These are phyloP conservation scores for Colletotrichum aenigma DNA, from an alignment of 2,329 filamentous ascomycete species.

Conservation along the genomic window DNA sequence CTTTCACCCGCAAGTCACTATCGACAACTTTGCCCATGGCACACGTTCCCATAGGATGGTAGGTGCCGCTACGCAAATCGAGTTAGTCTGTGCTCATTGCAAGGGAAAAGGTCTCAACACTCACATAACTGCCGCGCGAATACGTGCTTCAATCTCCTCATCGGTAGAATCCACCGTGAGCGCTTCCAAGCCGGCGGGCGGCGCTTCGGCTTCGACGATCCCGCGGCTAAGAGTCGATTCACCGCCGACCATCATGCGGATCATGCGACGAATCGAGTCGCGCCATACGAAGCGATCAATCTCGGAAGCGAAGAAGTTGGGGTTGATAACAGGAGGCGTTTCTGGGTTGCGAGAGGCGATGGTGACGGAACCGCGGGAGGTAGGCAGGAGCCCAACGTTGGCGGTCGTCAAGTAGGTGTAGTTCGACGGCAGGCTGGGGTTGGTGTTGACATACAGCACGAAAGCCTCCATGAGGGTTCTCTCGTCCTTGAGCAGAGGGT, in stretches of 20 bases:
- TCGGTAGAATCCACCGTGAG: neutral
- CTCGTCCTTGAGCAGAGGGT: slow-evolving; percentile 35
- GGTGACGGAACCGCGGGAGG: slow-evolving; percentile 29
- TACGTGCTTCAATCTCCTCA: neutral
- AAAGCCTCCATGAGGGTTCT: slow-evolving; percentile 27
- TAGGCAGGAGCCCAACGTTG: slow-evolving; percentile 27
- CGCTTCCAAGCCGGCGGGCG: neutral
- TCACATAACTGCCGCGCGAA: neutral
- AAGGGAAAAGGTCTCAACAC: neutral
- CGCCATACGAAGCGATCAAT: slow-evolving; percentile 33
- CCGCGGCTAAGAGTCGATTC: slow-evolving; percentile 20
- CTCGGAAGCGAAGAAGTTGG: slow-evolving; percentile 33
- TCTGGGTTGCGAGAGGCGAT: slow-evolving; percentile 21
- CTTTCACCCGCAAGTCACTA: slow-evolving; percentile 37
- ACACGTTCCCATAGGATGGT: neutral
- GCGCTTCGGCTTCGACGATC: neutral
- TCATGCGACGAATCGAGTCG: slow-evolving; percentile 27
- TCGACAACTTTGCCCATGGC: slow-evolving; percentile 30
- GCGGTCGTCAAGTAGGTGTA: slow-evolving; percentile 24
- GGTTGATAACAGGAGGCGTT: slow-evolving; percentile 27
- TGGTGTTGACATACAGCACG: slow-evolving; percentile 23
- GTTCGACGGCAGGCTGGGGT: slow-evolving; percentile 14
- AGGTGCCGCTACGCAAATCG: neutral
- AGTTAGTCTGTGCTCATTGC: neutral
- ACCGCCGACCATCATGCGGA: slow-evolving; percentile 23